phyloP scores from a whole-genome alignment of 352 stramenopile species.

The Phytopythium aichiense region DNA sequence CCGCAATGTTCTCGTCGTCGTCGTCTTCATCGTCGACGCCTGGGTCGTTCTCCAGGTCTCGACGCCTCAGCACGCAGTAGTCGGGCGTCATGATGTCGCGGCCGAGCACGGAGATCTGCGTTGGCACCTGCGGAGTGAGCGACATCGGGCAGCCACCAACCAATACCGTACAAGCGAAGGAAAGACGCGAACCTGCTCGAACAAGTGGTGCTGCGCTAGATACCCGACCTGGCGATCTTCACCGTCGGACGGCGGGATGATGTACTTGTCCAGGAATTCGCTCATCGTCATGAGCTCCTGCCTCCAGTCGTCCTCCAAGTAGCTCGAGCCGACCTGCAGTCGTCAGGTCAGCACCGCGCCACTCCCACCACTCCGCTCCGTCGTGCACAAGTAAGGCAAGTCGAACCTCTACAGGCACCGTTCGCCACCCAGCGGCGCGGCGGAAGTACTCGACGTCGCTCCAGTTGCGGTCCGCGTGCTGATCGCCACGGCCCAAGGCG shows the following conservation, averaged over 20 bases:
- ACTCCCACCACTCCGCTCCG: background rate
- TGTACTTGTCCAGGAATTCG: conserved; percentile 68
- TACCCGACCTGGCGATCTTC: conserved; percentile 42
- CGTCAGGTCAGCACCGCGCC: background rate
- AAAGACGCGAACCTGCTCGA: conserved; percentile 69
- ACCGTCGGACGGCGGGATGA: conserved; percentile 11
- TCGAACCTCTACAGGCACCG: conserved; percentile 77
- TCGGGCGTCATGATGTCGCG: conserved; percentile 84
- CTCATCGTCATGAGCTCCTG: conserved; percentile 81
- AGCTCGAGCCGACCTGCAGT: conserved; percentile 65
- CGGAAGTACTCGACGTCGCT: conserved; percentile 65
- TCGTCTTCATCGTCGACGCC: conserved; percentile 18
- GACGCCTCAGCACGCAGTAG: conserved; percentile 77
- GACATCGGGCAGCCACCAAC: background rate
- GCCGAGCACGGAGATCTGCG: conserved; percentile 71
- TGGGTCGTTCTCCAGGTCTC: conserved; percentile 15
- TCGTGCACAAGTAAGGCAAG: background rate
- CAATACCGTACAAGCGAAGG: background rate
- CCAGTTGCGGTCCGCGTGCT: conserved; percentile 38
- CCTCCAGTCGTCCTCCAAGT: conserved; percentile 74
- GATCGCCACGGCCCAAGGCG: conserved; percentile 40
- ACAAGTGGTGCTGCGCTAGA: conserved; percentile 87
- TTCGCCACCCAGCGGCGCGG: conserved; percentile 61
- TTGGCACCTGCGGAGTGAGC: background rate
- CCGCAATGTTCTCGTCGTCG: conserved; percentile 59